phyloP scores from a whole-genome alignment of 495 filamentous ascomycete species.

The Bryoglossum gracile region DNA sequence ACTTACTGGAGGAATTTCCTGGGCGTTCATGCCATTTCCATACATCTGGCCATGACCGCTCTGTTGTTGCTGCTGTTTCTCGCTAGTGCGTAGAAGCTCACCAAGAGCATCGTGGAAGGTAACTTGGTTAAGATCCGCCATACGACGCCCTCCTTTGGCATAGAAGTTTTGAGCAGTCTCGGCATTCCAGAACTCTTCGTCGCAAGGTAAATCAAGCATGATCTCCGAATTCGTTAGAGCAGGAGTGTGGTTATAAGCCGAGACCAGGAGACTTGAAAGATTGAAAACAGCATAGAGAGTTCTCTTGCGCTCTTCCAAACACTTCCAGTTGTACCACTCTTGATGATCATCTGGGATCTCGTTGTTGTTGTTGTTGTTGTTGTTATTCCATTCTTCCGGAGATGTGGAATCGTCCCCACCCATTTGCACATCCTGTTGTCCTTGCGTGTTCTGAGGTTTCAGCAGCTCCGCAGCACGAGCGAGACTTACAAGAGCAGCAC shows the following conservation, averaged over 20 bases:
- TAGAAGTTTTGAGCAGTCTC: slow-evolving; percentile 74
- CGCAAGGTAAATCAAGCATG: slow-evolving; percentile 81
- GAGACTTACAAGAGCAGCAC: slow-evolving; percentile 82
- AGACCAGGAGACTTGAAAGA: slow-evolving; percentile 83
- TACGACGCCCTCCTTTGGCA: slow-evolving; percentile 60
- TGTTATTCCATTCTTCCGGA: slow-evolving; percentile 29
- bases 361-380: slow-evolving; percentile 9
- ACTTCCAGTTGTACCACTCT: slow-evolving; percentile 87
- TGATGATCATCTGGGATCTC: slow-evolving; percentile 60
- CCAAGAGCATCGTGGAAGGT: slow-evolving; percentile 73
- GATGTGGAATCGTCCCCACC: slow-evolving; percentile 31
- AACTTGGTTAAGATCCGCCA: slow-evolving; percentile 56
- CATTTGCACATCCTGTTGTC: slow-evolving; percentile 38
- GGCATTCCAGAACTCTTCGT: slow-evolving; percentile 86
- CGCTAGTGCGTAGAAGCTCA: slow-evolving; percentile 70
- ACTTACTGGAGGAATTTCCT: slow-evolving; percentile 41
- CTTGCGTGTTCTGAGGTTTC: slow-evolving; percentile 32
- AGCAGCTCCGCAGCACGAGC: slow-evolving; percentile 79
- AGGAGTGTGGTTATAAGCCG: slow-evolving; percentile 87
- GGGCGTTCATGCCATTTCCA: slow-evolving; percentile 35
- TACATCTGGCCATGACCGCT: slow-evolving; percentile 42
- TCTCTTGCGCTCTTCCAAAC: slow-evolving; percentile 83
- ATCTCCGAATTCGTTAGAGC: slow-evolving; percentile 94
- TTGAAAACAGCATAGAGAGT: slow-evolving; percentile 90
- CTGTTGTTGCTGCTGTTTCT: slow-evolving; percentile 56